These are phyloP conservation scores for Gracilaria vermiculophylla DNA, from an alignment of 23 red algal species.

Conservation along the genomic window DNA sequence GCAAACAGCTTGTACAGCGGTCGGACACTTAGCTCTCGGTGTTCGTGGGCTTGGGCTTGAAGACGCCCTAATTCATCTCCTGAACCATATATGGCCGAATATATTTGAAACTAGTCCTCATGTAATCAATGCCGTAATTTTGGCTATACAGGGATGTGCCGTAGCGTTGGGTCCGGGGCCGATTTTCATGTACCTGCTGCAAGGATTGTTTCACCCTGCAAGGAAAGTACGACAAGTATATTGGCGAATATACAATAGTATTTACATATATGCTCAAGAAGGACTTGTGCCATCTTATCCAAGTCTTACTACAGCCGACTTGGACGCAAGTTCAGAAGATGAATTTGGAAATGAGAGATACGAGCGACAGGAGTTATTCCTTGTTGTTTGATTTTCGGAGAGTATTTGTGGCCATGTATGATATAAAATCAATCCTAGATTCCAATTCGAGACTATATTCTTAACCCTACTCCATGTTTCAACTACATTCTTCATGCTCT, in stretches of 20 bases:
- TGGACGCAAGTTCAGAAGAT: conserved; percentile 13
- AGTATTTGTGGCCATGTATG: background rate
- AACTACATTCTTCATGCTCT: too few relatives aligned
- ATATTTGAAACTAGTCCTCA: conserved; percentile 90
- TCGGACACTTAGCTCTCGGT: conserved; percentile 91
- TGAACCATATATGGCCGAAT: conserved; percentile 96
- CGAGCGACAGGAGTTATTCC: conserved; percentile 43
- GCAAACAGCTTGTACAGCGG: conserved; percentile 88
- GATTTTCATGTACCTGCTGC: conserved; percentile 77
- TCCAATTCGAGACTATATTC: background rate
- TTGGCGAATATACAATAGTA: conserved; percentile 88
- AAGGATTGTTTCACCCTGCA: conserved; percentile 97
- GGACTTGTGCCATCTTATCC: conserved; percentile 73
- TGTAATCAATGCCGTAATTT: conserved; percentile 89
- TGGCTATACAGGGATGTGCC: conserved; percentile 82
- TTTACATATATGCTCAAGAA: conserved; percentile 83
- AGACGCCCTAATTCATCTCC: conserved; percentile 87
- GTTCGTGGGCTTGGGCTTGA: conserved; percentile 84
- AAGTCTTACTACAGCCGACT: conserved; percentile 12
- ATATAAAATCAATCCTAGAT: background rate
- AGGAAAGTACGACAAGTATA: conserved; percentile 83
- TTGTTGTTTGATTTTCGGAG: background rate
- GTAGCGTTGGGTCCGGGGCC: conserved; percentile 76
- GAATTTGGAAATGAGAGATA: conserved; percentile 45
- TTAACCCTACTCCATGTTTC: too few relatives aligned